Conservation (phyloP, 371 early-diverging fungal species). For the Gilbertella persicaria region DNA sequence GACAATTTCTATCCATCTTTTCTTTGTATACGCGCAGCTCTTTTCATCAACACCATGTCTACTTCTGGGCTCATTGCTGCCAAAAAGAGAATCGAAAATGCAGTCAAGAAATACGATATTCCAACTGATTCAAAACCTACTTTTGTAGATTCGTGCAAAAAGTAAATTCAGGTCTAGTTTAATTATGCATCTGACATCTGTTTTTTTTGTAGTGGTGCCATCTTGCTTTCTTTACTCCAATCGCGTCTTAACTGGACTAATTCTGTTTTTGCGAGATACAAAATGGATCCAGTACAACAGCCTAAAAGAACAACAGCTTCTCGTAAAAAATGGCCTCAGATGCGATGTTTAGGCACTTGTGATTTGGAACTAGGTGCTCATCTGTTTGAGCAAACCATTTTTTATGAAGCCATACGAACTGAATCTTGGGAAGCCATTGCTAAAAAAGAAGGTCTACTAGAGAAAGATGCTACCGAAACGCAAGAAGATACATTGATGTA, state of each 20-base stretch:
- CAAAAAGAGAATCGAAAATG: conserved; percentile 28
- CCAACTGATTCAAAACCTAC: conserved; percentile 15
- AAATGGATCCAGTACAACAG: conserved; percentile 37
- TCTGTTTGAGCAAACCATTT: conserved; percentile 33
- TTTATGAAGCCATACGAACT: conserved; percentile 41
- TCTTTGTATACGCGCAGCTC: too few species aligned
- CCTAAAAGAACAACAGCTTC: conserved; percentile 33
- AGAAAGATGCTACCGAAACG: neutral
- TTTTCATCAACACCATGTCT: too few species aligned
- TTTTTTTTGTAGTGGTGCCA: conserved; percentile 21
- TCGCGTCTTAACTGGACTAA: conserved; percentile 49
- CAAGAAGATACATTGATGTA: conserved; percentile 14
- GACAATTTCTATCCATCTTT: too few species aligned
- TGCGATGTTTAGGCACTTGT: conserved; percentile 37
- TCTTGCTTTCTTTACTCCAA: conserved; percentile 44
- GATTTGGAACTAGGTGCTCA: conserved; percentile 46
- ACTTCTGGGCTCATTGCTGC: conserved; percentile 32
- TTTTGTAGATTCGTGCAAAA: conserved; percentile 6
- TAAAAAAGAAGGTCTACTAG: neutral
- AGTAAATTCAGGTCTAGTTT: conserved; percentile 9
- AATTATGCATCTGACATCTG: neutral
- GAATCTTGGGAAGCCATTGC: conserved; percentile 29
- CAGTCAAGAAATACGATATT: conserved; percentile 20
- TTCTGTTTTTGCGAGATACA: conserved; percentile 40
- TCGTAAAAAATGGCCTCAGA: conserved; percentile 46